These are phyloP conservation scores for Lentinula sp. DNA, from an alignment of 768 basidiomycete genomes.

Conservation along the genomic window DNA sequence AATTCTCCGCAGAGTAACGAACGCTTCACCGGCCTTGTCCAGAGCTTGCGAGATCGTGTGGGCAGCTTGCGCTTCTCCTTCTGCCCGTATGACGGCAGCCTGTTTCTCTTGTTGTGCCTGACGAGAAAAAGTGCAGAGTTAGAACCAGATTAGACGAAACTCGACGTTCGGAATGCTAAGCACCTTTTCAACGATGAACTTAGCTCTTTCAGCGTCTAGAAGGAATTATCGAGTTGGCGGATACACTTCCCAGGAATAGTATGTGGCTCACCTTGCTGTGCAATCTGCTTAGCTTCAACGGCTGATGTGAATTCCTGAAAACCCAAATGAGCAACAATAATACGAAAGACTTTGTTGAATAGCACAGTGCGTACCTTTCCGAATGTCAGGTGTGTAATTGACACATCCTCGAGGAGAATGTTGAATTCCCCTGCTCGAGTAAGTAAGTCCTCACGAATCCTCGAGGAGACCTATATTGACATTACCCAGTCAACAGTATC, in stretches of 20 bases:
- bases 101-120: constrained; percentile 99
- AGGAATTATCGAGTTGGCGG: not conserved
- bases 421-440: constrained; percentile 95
- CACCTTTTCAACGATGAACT: constrained; percentile 98
- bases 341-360: not conserved
- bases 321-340: not conserved
- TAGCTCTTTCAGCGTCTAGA: constrained; percentile 94
- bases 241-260: not conserved
- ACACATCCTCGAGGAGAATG: constrained; percentile 94
- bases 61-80: constrained; percentile 98
- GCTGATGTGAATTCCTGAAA: constrained; percentile 88
- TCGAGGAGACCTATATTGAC: constrained; percentile 65
- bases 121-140: constrained; percentile 1
- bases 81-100: constrained; percentile 95
- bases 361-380: constrained; percentile 55
- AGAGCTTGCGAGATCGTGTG: constrained; percentile 86
- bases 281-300: constrained; percentile 99
- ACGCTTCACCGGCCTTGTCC: constrained; percentile 92
- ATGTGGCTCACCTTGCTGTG: constrained; percentile 79
- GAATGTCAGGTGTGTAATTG: constrained; percentile 88
- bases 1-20: constrained; percentile 92
- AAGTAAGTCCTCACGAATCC: constrained; percentile 88
- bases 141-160: not conserved
- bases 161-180: constrained; percentile 9
- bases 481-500: not conserved